Base-by-base conservation (phyloP, 192 early-diverging fungal genomes). In the Coemansia brasiliensis region DNA sequence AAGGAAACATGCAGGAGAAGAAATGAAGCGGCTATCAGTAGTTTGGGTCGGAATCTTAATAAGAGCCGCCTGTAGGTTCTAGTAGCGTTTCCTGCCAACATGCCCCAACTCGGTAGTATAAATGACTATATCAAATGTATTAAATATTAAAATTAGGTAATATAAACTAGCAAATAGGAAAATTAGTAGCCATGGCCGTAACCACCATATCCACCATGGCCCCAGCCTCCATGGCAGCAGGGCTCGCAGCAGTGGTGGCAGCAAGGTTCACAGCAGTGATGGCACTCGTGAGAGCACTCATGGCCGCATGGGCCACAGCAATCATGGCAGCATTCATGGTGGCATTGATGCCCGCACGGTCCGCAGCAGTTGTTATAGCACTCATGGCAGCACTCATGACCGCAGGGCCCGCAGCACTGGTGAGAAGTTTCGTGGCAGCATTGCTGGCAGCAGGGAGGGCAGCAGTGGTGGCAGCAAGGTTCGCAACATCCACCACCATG, bases 181-280 rank as follows among this genome's bases (percentile, higher is more conserved):
- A 11, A 41, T 49, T 27, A 49, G 46, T 49, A 15, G 46, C 46
- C 46, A 25, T 61, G 38, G 26, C 55, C 59, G 21, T 39, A 44
- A 13, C 64, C 55, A 3, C 57, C 56, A 32, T 57, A 52, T 5
- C 56, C 55, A 17, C 61, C 56, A 18, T 49, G 20, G 12, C 46
- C 46, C 15, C 46, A 22, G 27, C 2, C 4, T 46, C 17, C 46
- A 24, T n/a, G 8, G 4, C 52, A 26, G 13, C 54, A 57, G 43
- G 62, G 61, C 43, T 63, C 48, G 68, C 68, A 70, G 67, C 67
- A 63, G 20, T 55, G 51, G 45, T 55, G 51, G 52, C 53, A 40
- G 35, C 61, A 70, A 25, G 45, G 38, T 16, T 52, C 51, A 43
- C 65, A 67, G 35, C 57, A 50, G 26, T 51, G 20, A 9, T 24